Percentiles rank a stretch among this genome's conserved stretches.
phyloP scores from a whole-genome alignment of 257 asterid species.

The Nicotiana sylvestris region DNA sequence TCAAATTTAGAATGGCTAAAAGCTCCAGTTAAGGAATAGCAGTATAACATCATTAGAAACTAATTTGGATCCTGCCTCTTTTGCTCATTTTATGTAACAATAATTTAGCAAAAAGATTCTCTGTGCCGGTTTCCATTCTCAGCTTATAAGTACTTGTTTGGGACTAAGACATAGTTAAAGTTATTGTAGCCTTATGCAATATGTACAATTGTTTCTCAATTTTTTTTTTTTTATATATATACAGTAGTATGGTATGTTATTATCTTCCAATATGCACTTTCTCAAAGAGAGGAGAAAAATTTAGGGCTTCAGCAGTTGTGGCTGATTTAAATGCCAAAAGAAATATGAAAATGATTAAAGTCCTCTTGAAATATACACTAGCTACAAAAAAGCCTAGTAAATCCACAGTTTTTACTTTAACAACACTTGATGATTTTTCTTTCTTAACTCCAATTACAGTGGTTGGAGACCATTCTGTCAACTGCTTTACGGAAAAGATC shows the following conservation, averaged over 20 bases:
- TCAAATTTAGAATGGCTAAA: neutral
- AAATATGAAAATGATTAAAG: neutral
- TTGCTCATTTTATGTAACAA: neutral
- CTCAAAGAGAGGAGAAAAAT: neutral
- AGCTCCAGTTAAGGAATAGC: neutral
- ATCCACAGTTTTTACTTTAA: neutral
- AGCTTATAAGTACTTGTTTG: neutral
- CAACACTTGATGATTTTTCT: too few relatives aligned
- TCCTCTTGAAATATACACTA: neutral
- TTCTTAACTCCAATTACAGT: conserved; percentile 21
- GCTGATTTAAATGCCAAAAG: neutral
- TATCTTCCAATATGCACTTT: neutral
- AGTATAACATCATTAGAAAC: neutral
- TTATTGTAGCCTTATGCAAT: neutral
- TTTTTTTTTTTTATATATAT: neutral
- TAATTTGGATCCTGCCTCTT: neutral
- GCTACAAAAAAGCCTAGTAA: neutral
- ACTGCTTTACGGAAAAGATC: conserved; percentile 53
- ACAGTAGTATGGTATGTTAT: neutral
- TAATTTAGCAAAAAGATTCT: neutral
- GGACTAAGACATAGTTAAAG: too few relatives aligned
- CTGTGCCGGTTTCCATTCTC: neutral
- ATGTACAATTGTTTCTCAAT: neutral
- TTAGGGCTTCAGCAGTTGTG: neutral
- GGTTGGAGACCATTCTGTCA: conserved; percentile 56